phyloP scores from a whole-genome alignment of 345 rosid species.

The Alliaria petiolata region DNA sequence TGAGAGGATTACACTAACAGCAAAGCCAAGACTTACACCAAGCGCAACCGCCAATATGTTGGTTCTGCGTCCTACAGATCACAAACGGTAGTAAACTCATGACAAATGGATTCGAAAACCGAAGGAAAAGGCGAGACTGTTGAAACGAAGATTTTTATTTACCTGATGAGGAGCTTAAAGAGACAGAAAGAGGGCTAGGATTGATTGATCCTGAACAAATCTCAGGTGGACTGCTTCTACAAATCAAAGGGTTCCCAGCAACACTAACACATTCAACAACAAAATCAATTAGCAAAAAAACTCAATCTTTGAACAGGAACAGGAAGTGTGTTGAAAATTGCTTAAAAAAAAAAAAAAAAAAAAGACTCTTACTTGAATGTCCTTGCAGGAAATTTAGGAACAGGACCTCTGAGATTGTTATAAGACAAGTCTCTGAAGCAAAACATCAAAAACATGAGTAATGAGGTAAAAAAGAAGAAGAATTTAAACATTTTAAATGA shows the following conservation, averaged over 20 bases:
- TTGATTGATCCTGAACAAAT: conserved; percentile 63
- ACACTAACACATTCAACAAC: conserved; percentile 50
- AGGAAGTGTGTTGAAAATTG: no score
- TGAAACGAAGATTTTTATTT: not conserved
- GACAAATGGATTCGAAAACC: not conserved
- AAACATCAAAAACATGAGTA: conserved; percentile 14
- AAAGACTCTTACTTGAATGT: conserved; percentile 64
- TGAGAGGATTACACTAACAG: conserved; percentile 41
- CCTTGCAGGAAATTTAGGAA: conserved; percentile 70
- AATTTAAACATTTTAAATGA: not conserved
- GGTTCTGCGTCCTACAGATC: conserved; percentile 47
- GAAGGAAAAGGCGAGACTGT: not conserved
- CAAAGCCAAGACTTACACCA: conserved; percentile 62
- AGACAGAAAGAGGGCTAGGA: conserved; percentile 47
- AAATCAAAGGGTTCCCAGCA: conserved; percentile 77
- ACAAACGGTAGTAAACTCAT: conserved; percentile 13
- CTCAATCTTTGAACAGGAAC: not conserved
- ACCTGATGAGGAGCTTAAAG: conserved; percentile 58
- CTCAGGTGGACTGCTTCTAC: conserved; percentile 50
- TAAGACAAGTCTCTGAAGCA: conserved; percentile 83
- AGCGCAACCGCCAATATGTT: conserved; percentile 65
- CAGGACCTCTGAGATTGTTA: conserved; percentile 89
- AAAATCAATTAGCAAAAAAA: not conserved
- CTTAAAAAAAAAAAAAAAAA: not conserved
- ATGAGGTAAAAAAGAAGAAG: not conserved